phyloP scores from a whole-genome alignment of 208 protist genomes.

The Leishmania guyanensis region DNA sequence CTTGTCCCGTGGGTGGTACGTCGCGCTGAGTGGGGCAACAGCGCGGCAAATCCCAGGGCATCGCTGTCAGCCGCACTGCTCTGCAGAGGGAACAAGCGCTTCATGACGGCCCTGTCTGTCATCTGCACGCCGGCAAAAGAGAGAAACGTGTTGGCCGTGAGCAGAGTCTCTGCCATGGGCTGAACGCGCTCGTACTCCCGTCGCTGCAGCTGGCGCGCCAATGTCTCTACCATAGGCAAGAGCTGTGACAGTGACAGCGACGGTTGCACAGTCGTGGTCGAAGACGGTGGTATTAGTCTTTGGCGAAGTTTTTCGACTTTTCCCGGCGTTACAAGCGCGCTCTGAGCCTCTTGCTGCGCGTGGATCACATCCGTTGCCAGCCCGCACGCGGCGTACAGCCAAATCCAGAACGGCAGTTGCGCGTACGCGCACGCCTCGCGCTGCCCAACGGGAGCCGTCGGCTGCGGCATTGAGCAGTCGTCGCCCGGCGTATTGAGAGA shows the following conservation, averaged over 20 bases:
- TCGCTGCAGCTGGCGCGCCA: constrained; percentile 33
- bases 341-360: not conserved
- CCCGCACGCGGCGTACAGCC: constrained; percentile 32
- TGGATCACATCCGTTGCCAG: constrained; percentile 25
- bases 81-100: constrained; percentile 29
- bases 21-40: constrained; percentile 15
- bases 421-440: constrained; percentile 15
- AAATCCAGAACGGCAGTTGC: constrained; percentile 31
- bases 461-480: not conserved
- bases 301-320: not conserved
- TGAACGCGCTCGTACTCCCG: constrained; percentile 24
- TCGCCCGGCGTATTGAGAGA: constrained; percentile 8
- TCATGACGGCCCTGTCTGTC: constrained; percentile 23
- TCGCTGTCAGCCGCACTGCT: constrained; percentile 18
- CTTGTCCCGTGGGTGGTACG: not conserved
- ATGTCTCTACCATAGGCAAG: constrained; percentile 26
- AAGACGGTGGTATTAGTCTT: not conserved
- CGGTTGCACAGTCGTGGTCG: not conserved
- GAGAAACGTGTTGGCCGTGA: constrained; percentile 33
- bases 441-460: constrained; percentile 3
- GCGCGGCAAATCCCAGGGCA: constrained; percentile 9
- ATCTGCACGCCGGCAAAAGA: constrained; percentile 26
- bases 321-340: not conserved
- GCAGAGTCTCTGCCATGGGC: constrained; percentile 16
- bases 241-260: constrained; percentile 12